Percentiles rank a stretch among this genome's conserved stretches.
Evolutionary conservation across 768 basidiomycete species (phyloP).

Genomic region (Amyloporia xantha): DNA sequence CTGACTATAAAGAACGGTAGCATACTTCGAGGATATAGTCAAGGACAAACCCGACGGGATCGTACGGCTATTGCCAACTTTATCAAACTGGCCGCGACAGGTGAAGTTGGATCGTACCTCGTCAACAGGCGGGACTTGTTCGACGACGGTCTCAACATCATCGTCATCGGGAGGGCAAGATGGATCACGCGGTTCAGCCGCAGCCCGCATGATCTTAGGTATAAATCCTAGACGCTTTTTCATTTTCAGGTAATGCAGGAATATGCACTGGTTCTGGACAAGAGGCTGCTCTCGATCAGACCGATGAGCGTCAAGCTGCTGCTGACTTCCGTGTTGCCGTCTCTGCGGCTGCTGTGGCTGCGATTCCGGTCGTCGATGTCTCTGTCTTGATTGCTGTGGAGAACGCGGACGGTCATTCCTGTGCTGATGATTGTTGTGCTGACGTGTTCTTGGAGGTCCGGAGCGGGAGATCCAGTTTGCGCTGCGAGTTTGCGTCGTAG

Average conservation of each 20-base stretch:
- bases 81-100: neutral
- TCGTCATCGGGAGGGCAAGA: neutral
- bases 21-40: conserved; percentile 15
- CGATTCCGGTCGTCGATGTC: too few species aligned
- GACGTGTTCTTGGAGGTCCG: conserved; percentile 1
- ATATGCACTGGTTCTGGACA: conserved; percentile 10
- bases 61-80: neutral
- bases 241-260: conserved; percentile 10
- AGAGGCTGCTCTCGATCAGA: neutral
- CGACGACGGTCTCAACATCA: neutral
- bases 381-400: too few species aligned
- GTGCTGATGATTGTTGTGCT: conserved; percentile 10
- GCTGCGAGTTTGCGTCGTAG: neutral
- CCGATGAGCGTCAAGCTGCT: neutral
- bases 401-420: too few species aligned
- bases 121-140: neutral
- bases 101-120: neutral
- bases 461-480: conserved; percentile 3
- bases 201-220: conserved; percentile 8
- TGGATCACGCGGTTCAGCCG: conserved; percentile 8
- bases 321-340: neutral
- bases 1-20: neutral
- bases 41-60: conserved; percentile 10
- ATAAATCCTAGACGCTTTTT: neutral
- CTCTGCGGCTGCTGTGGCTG: too few species aligned